Evolutionary conservation across 495 filamentous ascomycete species (phyloP).

Genomic region (Cladorrhinum samala): DNA sequence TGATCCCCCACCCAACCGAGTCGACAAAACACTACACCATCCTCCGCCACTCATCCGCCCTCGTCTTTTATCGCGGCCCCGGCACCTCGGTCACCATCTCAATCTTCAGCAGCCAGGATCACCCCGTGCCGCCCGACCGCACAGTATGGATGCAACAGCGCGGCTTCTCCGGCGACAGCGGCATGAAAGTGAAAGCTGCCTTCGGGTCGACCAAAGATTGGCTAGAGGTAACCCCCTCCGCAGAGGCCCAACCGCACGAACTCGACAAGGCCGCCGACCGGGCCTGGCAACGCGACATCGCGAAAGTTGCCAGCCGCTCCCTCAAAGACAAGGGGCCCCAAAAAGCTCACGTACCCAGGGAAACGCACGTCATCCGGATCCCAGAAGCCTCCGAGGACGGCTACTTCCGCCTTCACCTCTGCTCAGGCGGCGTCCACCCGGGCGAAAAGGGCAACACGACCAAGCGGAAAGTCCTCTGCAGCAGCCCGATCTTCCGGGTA

Average conservation of each 20-base stretch:
- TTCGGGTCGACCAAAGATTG: slow-evolving; percentile 50
- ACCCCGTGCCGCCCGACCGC: slow-evolving; percentile 49
- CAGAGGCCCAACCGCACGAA: slow-evolving; percentile 38
- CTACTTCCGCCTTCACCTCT: slow-evolving; percentile 60
- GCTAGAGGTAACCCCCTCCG: slow-evolving; percentile 58
- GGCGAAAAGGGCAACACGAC: background rate
- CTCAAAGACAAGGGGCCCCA: slow-evolving; percentile 32
- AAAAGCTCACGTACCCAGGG: slow-evolving; percentile 47
- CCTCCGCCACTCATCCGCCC: slow-evolving; percentile 55
- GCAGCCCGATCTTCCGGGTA: slow-evolving; percentile 59
- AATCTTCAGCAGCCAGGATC: slow-evolving; percentile 49
- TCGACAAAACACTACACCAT: slow-evolving; percentile 63
- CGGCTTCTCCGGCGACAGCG: slow-evolving; percentile 61
- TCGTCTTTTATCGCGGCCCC: slow-evolving; percentile 59
- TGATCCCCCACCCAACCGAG: slow-evolving; percentile 56
- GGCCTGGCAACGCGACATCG: slow-evolving; percentile 62
- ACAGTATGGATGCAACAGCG: slow-evolving; percentile 61
- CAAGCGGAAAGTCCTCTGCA: slow-evolving; percentile 50
- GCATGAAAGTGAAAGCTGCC: slow-evolving; percentile 58
- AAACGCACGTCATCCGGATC: slow-evolving; percentile 58
- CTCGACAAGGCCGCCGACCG: slow-evolving; percentile 49
- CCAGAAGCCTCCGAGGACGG: slow-evolving; percentile 57
- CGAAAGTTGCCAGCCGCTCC: slow-evolving; percentile 49
- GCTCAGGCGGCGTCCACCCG: slow-evolving; percentile 34
- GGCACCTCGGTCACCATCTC: slow-evolving; percentile 56